Evolutionary conservation across 2,329 filamentous ascomycete genomes (phyloP).

Genomic region (Fusarium abutilonis): DNA sequence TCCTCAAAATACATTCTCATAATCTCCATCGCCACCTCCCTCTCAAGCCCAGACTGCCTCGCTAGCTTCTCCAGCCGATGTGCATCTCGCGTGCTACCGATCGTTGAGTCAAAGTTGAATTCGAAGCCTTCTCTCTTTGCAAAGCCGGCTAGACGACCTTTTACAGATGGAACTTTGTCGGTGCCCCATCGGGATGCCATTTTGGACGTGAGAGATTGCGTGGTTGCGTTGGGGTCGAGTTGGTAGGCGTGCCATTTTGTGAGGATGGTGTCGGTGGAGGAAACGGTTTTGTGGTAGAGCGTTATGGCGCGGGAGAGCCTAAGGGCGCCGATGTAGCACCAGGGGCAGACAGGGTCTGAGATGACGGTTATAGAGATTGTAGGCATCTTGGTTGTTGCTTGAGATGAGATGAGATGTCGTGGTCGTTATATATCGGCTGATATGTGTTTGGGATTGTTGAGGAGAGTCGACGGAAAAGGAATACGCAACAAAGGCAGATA

Average conservation of each 20-base stretch:
- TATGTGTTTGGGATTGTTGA: not conserved
- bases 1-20: slow-evolving; percentile 75
- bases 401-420: not conserved
- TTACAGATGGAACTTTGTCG: slow-evolving; percentile 66
- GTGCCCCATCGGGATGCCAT: slow-evolving; percentile 74
- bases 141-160: slow-evolving; percentile 64
- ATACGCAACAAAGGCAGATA: not conserved
- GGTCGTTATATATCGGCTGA: not conserved
- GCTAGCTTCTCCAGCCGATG: slow-evolving; percentile 75
- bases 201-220: slow-evolving; percentile 59
- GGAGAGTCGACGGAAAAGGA: not conserved
- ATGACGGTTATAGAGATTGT: slow-evolving; percentile 80
- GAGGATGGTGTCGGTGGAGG: slow-evolving; percentile 73
- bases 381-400: slow-evolving; percentile 63
- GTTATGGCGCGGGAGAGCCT: slow-evolving; percentile 77
- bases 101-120: slow-evolving; percentile 69
- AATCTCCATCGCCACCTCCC: slow-evolving; percentile 67
- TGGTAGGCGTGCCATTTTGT: slow-evolving; percentile 84
- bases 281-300: slow-evolving; percentile 70
- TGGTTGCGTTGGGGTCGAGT: slow-evolving; percentile 72
- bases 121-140: slow-evolving; percentile 75
- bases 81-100: slow-evolving; percentile 58
- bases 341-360: slow-evolving; percentile 83
- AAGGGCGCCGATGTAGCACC: slow-evolving; percentile 82
- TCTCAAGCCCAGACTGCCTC: slow-evolving; percentile 60